Evolutionary conservation across 1,284 basidiomycete genomes (phyloP), one percentile per base, ranked within the genome.

Genomic region (Fomitiporia mediterranea): DNA sequence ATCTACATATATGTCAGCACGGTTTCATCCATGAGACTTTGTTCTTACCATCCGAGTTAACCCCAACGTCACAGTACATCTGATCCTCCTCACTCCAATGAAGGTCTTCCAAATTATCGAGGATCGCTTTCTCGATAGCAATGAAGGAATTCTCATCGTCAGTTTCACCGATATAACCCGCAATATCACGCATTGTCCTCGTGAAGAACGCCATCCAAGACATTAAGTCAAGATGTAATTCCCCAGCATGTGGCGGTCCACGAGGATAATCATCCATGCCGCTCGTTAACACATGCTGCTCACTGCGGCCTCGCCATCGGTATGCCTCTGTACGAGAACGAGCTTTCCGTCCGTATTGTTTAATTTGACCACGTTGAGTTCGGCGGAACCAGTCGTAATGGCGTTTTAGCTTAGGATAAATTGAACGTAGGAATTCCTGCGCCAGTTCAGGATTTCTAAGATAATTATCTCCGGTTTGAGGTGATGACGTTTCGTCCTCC

Each of bases 361-460:
- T 90, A 65, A 98, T 90, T 68, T 95, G 91, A 7, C 93, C 93
- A 7, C 89, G 83, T 70, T 98, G 94, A 2, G 94, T 96, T 51
- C 86, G 83, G 27, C 93, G 82, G 81, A 97, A 97, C 94, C 94
- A 98, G 57, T 91, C 84, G 67, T 97, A 98, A 69, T 98, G 95
- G 17, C 89, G 80, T 63, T 89, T 90, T 11, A 97, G 77, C 3
- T 90, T 86, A 25, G 75, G 73, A 66, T 98, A 98, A 58, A 97
- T 90, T 2, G 83, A 84, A 47, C 76, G 80, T 47, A 97, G 77
- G 72, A 85, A 95, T 1, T 73, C 66, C 2, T 83, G 72, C 0
- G 88, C 87, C 8, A 86, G 74, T 19, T 81, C 75, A 1, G 81
- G 81, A 40, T 81, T 74, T 56, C 79, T 69, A 32, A 91, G 69